Conservation (phyloP, 1,284 basidiomycete species). For the Moesziomyces globuligerus region DNA sequence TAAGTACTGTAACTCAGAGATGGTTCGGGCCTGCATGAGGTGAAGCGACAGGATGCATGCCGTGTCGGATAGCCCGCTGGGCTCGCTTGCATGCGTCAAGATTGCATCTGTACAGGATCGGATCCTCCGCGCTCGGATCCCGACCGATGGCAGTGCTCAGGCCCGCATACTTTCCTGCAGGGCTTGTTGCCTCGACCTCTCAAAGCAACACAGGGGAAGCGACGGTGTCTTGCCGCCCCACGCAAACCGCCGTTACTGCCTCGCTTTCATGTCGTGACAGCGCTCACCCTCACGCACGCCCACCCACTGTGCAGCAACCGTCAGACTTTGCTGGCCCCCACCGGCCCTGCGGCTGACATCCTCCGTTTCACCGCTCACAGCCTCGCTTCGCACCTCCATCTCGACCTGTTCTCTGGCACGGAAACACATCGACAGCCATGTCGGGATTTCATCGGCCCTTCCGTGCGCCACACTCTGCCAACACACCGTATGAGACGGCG, state of each 20-base stretch:
- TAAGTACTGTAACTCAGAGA: too few relatives aligned
- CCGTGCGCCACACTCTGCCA: not conserved
- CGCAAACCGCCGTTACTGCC: not conserved
- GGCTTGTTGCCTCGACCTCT: too few relatives aligned
- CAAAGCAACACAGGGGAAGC: not conserved
- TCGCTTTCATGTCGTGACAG: not conserved
- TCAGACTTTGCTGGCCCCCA: too few relatives aligned
- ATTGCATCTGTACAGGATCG: too few relatives aligned
- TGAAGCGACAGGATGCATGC: too few relatives aligned
- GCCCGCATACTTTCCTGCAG: too few relatives aligned
- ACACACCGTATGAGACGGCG: not conserved
- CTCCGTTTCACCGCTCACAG: not conserved
- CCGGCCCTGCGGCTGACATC: not conserved
- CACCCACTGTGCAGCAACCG: not conserved
- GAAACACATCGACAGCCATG: slow-evolving; percentile 2
- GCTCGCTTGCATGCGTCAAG: too few relatives aligned
- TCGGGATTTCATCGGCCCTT: slow-evolving; percentile 24
- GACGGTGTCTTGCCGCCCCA: not conserved
- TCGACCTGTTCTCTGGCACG: not conserved
- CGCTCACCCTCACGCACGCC: not conserved
- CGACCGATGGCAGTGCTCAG: not conserved
- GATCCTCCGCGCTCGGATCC: not conserved
- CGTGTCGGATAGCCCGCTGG: too few relatives aligned
- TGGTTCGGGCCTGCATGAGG: too few relatives aligned
- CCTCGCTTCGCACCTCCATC: not conserved